Percentiles rank a stretch among this genome's conserved stretches.
Conservation (phyloP, 306 rosid species). For the Lathyrus aphaca region DNA sequence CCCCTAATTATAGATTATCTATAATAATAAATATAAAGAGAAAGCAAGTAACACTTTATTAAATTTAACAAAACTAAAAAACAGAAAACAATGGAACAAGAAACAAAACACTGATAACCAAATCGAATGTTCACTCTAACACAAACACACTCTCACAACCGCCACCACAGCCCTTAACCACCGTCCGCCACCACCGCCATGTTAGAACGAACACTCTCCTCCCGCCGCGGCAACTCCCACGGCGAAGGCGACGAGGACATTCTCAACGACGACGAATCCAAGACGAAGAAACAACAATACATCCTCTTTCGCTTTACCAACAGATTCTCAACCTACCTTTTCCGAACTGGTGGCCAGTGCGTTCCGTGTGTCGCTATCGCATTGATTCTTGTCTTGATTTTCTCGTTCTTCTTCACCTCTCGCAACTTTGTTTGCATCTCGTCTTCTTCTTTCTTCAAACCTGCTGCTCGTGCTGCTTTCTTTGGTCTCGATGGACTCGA, state of each 20-base stretch:
- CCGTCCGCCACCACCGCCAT: constrained; percentile 35
- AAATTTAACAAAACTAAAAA: no score
- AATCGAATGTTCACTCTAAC: constrained; percentile 3
- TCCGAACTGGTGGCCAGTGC: constrained; percentile 47
- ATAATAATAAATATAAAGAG: no score
- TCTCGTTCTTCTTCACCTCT: constrained; percentile 55
- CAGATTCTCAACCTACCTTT: constrained; percentile 56
- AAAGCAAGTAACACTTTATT: no score
- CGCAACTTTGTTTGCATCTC: constrained; percentile 85
- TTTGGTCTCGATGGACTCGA: constrained; percentile 78
- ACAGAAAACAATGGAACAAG: neutral
- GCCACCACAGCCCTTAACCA: constrained; percentile 24
- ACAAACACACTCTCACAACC: constrained; percentile 4
- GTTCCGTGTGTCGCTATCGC: constrained; percentile 46
- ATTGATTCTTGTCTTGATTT: constrained; percentile 43
- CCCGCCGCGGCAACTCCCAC: constrained; percentile 66
- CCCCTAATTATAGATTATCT: no score
- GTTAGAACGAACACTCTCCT: constrained; percentile 71
- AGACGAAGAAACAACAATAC: constrained; percentile 47
- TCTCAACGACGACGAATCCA: constrained; percentile 6
- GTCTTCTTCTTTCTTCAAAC: constrained; percentile 36
- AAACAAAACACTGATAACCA: neutral
- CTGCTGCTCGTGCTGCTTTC: constrained; percentile 65
- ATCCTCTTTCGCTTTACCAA: constrained; percentile 47
- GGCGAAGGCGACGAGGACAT: constrained; percentile 32